phyloP scores from a whole-genome alignment of 2,329 filamentous ascomycete species.

The Alternaria brassicicola region DNA sequence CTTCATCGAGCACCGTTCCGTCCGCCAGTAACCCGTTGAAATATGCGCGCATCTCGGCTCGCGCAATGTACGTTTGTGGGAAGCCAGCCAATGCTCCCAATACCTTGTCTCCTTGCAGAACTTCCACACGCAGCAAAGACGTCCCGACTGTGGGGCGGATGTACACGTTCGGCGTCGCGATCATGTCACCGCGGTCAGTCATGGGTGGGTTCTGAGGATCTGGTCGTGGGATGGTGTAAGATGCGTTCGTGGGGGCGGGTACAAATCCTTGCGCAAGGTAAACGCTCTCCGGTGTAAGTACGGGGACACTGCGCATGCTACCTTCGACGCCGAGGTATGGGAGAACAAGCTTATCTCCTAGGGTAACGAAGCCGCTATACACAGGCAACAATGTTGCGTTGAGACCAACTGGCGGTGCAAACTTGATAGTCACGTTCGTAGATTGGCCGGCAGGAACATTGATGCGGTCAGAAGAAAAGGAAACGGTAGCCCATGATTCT shows the following conservation, averaged over 20 bases:
- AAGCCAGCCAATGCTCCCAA: slow-evolving; percentile 13
- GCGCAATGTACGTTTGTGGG: slow-evolving; percentile 11
- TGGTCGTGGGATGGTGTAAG: slow-evolving; percentile 17
- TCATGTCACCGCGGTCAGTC: slow-evolving; percentile 6
- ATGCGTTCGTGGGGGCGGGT: slow-evolving; percentile 9
- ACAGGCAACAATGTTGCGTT: slow-evolving; percentile 28
- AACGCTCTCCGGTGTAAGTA: slow-evolving; percentile 1
- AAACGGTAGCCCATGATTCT: slow-evolving; percentile 16
- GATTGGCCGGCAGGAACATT: slow-evolving; percentile 22
- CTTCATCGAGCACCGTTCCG: slow-evolving; percentile 19
- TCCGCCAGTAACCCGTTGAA: slow-evolving; percentile 26
- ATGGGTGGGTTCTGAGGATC: slow-evolving; percentile 14
- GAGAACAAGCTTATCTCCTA: slow-evolving; percentile 16
- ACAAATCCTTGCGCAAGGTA: slow-evolving; percentile 19
- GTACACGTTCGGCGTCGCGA: slow-evolving; percentile 3
- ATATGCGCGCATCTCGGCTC: neutral
- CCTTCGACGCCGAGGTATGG: slow-evolving; percentile 31
- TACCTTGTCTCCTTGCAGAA: slow-evolving; percentile 5
- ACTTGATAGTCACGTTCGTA: neutral
- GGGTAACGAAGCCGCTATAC: slow-evolving; percentile 29
- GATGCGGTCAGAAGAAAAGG: slow-evolving; percentile 21
- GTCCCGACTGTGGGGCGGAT: neutral
- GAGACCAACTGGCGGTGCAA: neutral
- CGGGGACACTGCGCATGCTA: slow-evolving; percentile 18
- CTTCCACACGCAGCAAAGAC: slow-evolving; percentile 13